phyloP scores from a whole-genome alignment of 371 early-diverging fungal genomes.

The Mortierella polycephala region DNA sequence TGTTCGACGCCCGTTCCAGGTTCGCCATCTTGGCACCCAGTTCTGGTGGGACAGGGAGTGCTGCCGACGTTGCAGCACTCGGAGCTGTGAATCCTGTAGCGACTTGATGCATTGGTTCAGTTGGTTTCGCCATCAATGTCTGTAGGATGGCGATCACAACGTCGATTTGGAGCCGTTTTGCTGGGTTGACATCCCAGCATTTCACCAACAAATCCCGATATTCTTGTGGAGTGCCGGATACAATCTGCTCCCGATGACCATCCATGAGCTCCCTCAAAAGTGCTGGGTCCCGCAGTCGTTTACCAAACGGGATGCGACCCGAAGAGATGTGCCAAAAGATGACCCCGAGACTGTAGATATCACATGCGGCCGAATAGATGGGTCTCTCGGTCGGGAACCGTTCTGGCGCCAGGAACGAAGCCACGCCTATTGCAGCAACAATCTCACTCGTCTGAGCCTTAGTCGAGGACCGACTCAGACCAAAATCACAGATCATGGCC shows the following conservation, averaged over 20 bases:
- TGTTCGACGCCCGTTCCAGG: constrained; percentile 35
- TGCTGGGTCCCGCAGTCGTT: constrained; percentile 28
- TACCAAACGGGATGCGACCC: constrained; percentile 41
- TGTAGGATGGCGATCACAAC: constrained; percentile 31
- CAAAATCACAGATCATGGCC: constrained; percentile 54
- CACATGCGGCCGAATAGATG: constrained; percentile 48
- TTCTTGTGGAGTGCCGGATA: constrained; percentile 35
- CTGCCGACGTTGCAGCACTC: constrained; percentile 32
- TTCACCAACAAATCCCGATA: constrained; percentile 33
- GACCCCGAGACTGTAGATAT: constrained; percentile 52
- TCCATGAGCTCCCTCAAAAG: constrained; percentile 34
- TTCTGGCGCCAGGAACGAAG: constrained; percentile 51
- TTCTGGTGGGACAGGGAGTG: constrained; percentile 47
- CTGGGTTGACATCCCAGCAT: constrained; percentile 43
- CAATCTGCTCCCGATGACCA: constrained; percentile 40
- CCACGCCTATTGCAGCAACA: constrained; percentile 41
- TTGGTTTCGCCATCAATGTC: constrained; percentile 36
- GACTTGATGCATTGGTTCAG: constrained; percentile 23
- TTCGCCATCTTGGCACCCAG: constrained; percentile 39
- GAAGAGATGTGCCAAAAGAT: constrained; percentile 55
- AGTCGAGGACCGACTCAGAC: constrained; percentile 39
- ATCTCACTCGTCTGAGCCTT: constrained; percentile 29
- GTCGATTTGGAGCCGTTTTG: constrained; percentile 28
- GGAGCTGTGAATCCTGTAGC: constrained; percentile 37
- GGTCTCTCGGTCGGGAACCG: constrained; percentile 42